Percentiles rank a stretch among this genome's conserved stretches.
phyloP scores from a whole-genome alignment of 345 rosid genomes.

The Citrus mangshanensis region DNA sequence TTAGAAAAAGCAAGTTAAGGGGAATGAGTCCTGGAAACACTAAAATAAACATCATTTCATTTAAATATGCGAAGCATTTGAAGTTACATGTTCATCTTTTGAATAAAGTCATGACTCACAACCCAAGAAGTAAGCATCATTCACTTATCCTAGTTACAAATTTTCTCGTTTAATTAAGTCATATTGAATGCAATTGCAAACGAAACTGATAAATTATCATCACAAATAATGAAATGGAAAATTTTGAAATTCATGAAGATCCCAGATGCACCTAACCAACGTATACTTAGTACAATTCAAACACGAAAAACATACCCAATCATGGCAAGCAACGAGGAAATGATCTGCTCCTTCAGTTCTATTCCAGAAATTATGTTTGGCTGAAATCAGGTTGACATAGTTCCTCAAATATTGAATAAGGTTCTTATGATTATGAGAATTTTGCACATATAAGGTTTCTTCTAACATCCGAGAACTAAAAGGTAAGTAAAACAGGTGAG shows the following conservation, averaged over 20 bases:
- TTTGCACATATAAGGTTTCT: slow-evolving; percentile 58
- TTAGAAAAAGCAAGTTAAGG: background rate
- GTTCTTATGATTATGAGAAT: slow-evolving; percentile 68
- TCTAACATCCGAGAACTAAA: slow-evolving; percentile 85
- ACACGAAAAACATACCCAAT: slow-evolving; percentile 60
- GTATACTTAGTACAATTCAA: background rate
- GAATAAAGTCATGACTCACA: background rate
- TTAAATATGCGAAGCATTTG: background rate
- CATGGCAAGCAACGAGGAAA: slow-evolving; percentile 95
- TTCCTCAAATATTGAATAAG: slow-evolving; percentile 57
- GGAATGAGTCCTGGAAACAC: background rate
- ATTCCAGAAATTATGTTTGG: slow-evolving; percentile 82
- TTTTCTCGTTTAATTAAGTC: background rate
- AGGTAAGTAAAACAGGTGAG: slow-evolving; percentile 92
- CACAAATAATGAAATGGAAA: background rate
- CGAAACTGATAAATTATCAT: background rate
- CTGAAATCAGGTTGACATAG: slow-evolving; percentile 56
- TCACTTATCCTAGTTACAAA: background rate
- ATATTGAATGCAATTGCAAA: background rate
- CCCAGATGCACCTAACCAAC: background rate
- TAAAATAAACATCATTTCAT: background rate
- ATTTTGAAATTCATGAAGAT: background rate
- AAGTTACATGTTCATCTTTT: background rate
- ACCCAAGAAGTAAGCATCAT: background rate
- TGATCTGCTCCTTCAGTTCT: slow-evolving; percentile 89